Evolutionary conservation across 2,329 filamentous ascomycete species (phyloP), one percentile per base, ranked within the genome.

Genomic region (Curvularia spicifera): DNA sequence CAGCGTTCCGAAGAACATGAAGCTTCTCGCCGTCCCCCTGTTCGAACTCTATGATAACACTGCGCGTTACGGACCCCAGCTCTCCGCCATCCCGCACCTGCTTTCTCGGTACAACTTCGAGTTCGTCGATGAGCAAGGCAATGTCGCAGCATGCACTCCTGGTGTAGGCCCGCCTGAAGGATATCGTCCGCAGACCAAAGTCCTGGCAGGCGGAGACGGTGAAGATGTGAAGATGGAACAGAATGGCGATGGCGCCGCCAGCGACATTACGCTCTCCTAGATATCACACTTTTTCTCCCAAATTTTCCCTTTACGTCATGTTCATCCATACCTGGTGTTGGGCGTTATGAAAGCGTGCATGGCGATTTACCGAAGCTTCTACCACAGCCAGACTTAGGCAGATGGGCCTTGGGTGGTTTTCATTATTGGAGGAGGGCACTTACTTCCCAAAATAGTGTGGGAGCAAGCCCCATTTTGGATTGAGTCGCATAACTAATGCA

Each of bases 31-130:
- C 1, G 95, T 99, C 1, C 95, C 95, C 0, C 84, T 99, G 0
- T 98, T 98, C 79, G 95, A 99, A 80, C 87, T 99, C 39, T 99
- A 99, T 82, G 95, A 99, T 73, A 99, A 99, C 78, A 97, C 92
- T 0, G 90, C 89, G 12, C 85, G 95, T 59, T 99, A 99, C 75
- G 95, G 95, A 0, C 95, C 95, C 4, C 95, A 99, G 76, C 87
- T 99, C 15, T 96, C 93, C 1, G 95, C 95, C 0, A 98, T 99
- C 56, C 95, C 95, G 0, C 95, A 99, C 76, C 84, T 98, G 4
- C 85, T 99, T 10, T 97, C 93, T 64, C 86, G 93, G 53, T 99
- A 98, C 80, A 96, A 97, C 79, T 98, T 98, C 74, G 93, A 99
- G 74, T 98, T 97, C 70, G 90, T 98, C 44, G 92, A 99, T 76